phyloP scores from a whole-genome alignment of 208 protist genomes.

The Acanthamoeba lenticulata region DNA sequence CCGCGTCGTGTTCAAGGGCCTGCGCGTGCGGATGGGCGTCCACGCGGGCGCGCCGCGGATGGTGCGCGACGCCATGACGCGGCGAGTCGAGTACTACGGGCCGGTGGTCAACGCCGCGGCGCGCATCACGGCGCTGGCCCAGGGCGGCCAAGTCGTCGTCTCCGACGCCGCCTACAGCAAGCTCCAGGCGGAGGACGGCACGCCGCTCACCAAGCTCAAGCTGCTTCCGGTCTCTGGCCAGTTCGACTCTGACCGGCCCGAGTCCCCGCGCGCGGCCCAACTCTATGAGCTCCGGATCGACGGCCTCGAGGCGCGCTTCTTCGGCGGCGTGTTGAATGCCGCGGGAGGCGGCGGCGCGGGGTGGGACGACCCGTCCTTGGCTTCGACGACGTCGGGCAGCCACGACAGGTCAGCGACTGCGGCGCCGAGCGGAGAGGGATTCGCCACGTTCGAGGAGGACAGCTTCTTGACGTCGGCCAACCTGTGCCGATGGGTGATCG shows the following conservation, averaged over 20 bases:
- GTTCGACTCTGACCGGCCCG: not conserved
- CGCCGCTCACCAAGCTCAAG: not conserved
- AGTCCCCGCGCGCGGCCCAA: not conserved
- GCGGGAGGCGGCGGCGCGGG: too few species aligned
- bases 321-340: not conserved
- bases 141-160: constrained; percentile 24
- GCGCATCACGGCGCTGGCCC: constrained; percentile 9
- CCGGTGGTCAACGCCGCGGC: constrained; percentile 10
- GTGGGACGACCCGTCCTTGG: too few species aligned
- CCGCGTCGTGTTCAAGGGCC: not conserved
- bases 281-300: not conserved
- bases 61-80: not conserved
- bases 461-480: constrained; percentile 1
- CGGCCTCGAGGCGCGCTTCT: not conserved
- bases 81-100: constrained; percentile 21
- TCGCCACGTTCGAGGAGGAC: constrained; percentile 21
- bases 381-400: not conserved
- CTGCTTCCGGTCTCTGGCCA: not conserved
- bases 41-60: not conserved
- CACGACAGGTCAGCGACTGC: not conserved
- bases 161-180: not conserved
- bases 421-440: not conserved
- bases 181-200: not conserved
- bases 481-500: constrained; percentile 25
- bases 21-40: constrained; percentile 51